Conservation (phyloP, 2,329 filamentous ascomycete species). For the Sporothrix euskadiensis region DNA sequence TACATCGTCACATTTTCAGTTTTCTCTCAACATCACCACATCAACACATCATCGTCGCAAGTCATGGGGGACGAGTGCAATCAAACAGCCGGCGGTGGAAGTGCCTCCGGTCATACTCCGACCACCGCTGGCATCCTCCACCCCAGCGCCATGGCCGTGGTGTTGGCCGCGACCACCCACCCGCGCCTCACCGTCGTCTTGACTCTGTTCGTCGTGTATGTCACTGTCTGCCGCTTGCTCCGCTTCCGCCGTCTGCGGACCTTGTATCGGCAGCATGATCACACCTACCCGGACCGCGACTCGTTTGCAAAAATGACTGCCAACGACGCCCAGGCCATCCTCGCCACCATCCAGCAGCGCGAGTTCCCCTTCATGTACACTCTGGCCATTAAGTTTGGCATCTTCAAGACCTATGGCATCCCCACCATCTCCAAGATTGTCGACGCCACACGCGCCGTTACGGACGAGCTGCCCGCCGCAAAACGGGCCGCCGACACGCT, state of each 20-base stretch:
- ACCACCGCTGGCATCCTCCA: not conserved
- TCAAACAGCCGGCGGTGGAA: not conserved
- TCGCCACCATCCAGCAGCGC: slow-evolving; percentile 39
- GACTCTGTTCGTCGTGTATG: slow-evolving; percentile 37
- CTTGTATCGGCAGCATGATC: slow-evolving; percentile 34
- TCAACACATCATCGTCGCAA: not conserved
- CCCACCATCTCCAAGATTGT: slow-evolving; percentile 44
- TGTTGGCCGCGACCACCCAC: not conserved
- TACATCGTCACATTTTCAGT: too few relatives aligned
- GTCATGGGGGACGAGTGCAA: not conserved
- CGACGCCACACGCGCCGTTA: slow-evolving; percentile 42
- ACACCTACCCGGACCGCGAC: slow-evolving; percentile 37
- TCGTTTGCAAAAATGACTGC: slow-evolving; percentile 46
- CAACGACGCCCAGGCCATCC: slow-evolving; percentile 48
- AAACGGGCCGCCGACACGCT: slow-evolving; percentile 46
- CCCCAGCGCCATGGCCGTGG: not conserved
- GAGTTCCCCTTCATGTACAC: slow-evolving; percentile 46
- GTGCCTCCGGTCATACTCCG: not conserved
- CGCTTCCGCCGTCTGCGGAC: slow-evolving; percentile 42
- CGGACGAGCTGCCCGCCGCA: slow-evolving; percentile 37
- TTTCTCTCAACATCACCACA: not conserved
- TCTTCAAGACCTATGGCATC: slow-evolving; percentile 49
- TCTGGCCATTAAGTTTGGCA: slow-evolving; percentile 43
- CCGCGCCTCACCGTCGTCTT: not conserved
- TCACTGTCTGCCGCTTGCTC: slow-evolving; percentile 41